These are phyloP conservation scores for carrot (Daucus carota) DNA, from an alignment of 129 eudicot genomes.

Conservation along the genomic window DNA sequence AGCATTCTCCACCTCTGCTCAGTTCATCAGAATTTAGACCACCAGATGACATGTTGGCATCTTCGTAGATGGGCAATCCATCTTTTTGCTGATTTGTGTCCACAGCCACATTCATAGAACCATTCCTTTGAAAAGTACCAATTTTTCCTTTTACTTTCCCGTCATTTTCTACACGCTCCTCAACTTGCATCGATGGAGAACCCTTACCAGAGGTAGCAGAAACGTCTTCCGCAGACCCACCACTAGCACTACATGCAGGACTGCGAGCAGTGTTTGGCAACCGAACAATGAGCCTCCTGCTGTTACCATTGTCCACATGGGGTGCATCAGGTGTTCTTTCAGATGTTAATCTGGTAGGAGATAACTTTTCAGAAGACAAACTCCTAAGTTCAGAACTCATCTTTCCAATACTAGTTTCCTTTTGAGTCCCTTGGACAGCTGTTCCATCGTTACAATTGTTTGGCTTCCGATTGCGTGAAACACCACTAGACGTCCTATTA, in stretches of 20 bases:
- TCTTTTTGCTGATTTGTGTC: constrained; percentile 48
- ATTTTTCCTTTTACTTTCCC: constrained; percentile 19
- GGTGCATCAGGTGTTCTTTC: constrained; percentile 32
- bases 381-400: constrained; percentile 27
- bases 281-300: constrained; percentile 62
- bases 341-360: constrained; percentile 26
- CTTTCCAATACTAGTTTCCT: constrained; percentile 38
- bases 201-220: constrained; percentile 25
- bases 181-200: constrained; percentile 35
- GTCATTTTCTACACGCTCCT: constrained; percentile 40
- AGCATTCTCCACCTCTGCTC: constrained; percentile 18
- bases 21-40: constrained; percentile 25
- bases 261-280: constrained; percentile 53
- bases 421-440: constrained; percentile 34
- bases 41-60: constrained; percentile 28
- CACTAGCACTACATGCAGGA: constrained; percentile 46
- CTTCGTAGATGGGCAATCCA: constrained; percentile 24
- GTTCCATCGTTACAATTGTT: constrained; percentile 46
- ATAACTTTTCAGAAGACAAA: constrained; percentile 42
- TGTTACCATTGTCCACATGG: constrained; percentile 40
- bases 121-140: constrained; percentile 24
- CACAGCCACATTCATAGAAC: constrained; percentile 19
- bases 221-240: constrained; percentile 47
- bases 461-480: constrained; percentile 48
- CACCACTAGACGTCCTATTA: constrained; percentile 36